Base-by-base conservation (phyloP, 2,329 filamentous ascomycete species). In the Escovopsis sp. region DNA sequence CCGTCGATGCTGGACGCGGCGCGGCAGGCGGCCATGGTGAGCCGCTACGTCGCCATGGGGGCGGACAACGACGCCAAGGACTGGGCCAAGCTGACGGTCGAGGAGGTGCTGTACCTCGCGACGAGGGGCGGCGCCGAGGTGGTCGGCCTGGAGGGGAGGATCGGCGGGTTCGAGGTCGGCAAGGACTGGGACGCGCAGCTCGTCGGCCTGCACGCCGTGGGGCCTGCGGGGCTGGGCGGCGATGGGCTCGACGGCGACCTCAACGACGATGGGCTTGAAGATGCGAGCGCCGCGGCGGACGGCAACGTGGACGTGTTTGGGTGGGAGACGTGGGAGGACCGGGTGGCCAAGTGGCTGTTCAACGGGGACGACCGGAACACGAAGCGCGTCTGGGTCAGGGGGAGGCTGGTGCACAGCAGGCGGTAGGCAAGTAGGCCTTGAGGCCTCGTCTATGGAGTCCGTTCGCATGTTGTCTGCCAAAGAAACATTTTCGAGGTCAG, bases 341-440 rank as follows among this genome's bases (percentile, higher is more conserved):
- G 69, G 55, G 65, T 96, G 10, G 84, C 85, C 41, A 98, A 98
- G 68, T 98, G 91, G 91, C 68, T 96, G 47, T 98, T 84, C 63
- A 83, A 77, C 50, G 91, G 91, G 0, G 88, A 96, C 66, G 91
- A 96, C 63, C 70, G 89, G 51, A 96, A 96, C 60, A 89, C 87
- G 3, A 72, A 72, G 53, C 78, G 72, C 51, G 91, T 98, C 5
- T 98, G 89, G 89, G 87, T 96, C 2, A 78, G 72, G 57, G 91
- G 91, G 3, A 66, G 77, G 48, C 61, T 93, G 59, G 91, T 95
- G 39, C 86, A 94, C 64, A 41, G 32, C n/a, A 40, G 45, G 33
- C 30, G 15, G 15, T 41, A 36, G 34, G 19, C 12, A 23, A 60
- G 70, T 57, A 61, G 66, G 51, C 40, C n/a, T n/a, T n/a, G n/a